Conservation (phyloP, 2,329 filamentous ascomycete genomes). For the Helminthosporium solani region DNA sequence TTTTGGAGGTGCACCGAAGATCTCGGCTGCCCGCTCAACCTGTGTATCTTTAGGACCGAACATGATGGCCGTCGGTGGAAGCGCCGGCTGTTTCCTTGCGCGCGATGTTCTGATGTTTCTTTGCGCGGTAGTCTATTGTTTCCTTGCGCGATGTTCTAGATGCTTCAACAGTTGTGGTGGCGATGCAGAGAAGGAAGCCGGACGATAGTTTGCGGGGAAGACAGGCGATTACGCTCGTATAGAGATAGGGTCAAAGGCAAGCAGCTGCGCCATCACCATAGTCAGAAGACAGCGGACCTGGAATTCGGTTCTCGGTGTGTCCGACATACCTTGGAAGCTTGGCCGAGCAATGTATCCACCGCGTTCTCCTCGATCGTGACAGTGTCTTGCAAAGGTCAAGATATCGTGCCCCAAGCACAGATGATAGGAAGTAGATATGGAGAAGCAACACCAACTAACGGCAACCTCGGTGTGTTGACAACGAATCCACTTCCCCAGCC, state of each 20-base stretch:
- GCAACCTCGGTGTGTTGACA: not conserved
- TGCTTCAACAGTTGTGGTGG: too few species aligned
- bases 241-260: not conserved
- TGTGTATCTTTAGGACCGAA: constrained; percentile 32
- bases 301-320: not conserved
- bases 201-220: too few species aligned
- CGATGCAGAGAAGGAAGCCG: too few species aligned
- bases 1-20: constrained; percentile 65
- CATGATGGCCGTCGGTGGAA: constrained; percentile 20
- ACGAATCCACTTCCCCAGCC: not conserved
- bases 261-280: not conserved
- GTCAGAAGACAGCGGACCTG: not conserved
- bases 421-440: not conserved
- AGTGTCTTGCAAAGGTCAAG: not conserved
- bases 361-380: not conserved
- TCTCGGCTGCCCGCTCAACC: constrained; percentile 45
- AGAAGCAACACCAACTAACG: not conserved
- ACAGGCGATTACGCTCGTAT: not conserved
- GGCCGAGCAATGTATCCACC: not conserved
- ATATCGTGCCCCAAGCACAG: not conserved
- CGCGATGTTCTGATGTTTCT: not conserved
- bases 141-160: too few species aligned
- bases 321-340: not conserved
- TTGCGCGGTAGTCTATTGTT: too few species aligned
- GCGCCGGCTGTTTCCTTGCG: not conserved